Base-by-base conservation (phyloP, 768 basidiomycete species). In the Filobasidium wieringae region DNA sequence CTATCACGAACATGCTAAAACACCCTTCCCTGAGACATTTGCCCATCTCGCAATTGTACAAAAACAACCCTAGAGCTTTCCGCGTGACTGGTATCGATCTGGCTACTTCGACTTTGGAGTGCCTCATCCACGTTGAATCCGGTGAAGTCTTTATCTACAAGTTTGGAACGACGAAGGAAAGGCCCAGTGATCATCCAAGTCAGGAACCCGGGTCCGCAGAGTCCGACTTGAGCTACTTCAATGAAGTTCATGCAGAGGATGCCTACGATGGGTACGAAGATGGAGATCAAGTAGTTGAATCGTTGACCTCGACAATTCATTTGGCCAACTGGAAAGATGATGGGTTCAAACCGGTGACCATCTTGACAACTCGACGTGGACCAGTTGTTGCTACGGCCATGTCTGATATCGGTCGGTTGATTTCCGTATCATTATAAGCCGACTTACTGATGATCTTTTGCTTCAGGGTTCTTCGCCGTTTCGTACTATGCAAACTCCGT, bases 381-480 rank as follows among this genome's bases (percentile, higher is more conserved):
- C 74, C 76, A 0, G 76, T 81, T 2, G 77, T 79, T 4, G 77
- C 80, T 19, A 81, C 79, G 66, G 82, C 84, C 6, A 70, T 87
- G 12, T 84, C 84, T 11, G 84, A 88, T 68, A 80, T 87, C 49
- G 89, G 89, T 85, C 58, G 66, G 79, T 71, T 39, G 9, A 26
- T 40, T 57, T 33, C n/a, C 36, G 11, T 34, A 34, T 27, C 39
- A 40, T 47, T n/a, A 50, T 17, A 19, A 37, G 15, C 30, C 19
- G 40, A 40, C 8, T 30, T n/a, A n/a, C 51, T 57, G 45, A 40
- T 61, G 43, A 55, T 2, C 29, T 55, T 51, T 58, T 29, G 30
- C 33, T 7, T 41, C 60, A 88, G 88, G 87, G 4, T 88, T 92
- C 71, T 71, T 88, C 41, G 87, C 88, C 1, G 78, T 83, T 2